Evolutionary conservation across 1,284 basidiomycete genomes (phyloP).

Genomic region (Cronartium ribicola): DNA sequence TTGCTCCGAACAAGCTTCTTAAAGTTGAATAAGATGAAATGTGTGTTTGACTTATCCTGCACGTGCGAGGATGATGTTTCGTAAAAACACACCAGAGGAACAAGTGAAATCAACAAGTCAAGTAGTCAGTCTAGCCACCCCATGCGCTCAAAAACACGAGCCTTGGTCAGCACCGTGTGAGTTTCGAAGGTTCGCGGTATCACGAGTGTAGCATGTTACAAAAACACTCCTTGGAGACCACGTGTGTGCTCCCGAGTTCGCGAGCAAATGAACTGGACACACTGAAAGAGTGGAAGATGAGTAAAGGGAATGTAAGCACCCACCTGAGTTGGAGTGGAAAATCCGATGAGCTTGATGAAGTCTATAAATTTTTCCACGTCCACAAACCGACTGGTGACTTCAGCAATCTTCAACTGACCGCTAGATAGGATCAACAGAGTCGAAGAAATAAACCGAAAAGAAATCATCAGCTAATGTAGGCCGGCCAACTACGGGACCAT

Average conservation of each 20-base stretch:
- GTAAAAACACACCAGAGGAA: neutral
- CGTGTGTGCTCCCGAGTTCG: neutral
- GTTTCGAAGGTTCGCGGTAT: slow-evolving; percentile 42
- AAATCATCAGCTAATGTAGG: slow-evolving; percentile 8
- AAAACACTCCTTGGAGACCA: slow-evolving; percentile 15
- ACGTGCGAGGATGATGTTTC: neutral
- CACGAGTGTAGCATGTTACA: slow-evolving; percentile 11
- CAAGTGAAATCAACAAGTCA: slow-evolving; percentile 41
- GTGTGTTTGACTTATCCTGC: slow-evolving; percentile 74
- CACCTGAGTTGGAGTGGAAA: slow-evolving; percentile 71
- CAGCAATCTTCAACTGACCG: slow-evolving; percentile 84
- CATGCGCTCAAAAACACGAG: too few species aligned
- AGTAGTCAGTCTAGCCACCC: slow-evolving; percentile 42
- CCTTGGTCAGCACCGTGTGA: too few species aligned
- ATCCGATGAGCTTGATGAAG: slow-evolving; percentile 71
- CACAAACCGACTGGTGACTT: slow-evolving; percentile 85
- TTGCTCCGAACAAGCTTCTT: slow-evolving; percentile 58
- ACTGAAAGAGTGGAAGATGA: slow-evolving; percentile 15
- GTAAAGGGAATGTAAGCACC: slow-evolving; percentile 42
- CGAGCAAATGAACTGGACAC: neutral
- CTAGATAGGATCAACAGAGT: slow-evolving; percentile 54
- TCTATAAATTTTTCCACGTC: slow-evolving; percentile 70
- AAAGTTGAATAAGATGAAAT: slow-evolving; percentile 84
- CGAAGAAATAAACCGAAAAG: slow-evolving; percentile 6
- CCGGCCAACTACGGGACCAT: neutral